Percentiles rank a stretch among this genome's conserved stretches.
phyloP scores from a whole-genome alignment of 176 grass and related monocot genomes.

The Melocanna baccifera region DNA sequence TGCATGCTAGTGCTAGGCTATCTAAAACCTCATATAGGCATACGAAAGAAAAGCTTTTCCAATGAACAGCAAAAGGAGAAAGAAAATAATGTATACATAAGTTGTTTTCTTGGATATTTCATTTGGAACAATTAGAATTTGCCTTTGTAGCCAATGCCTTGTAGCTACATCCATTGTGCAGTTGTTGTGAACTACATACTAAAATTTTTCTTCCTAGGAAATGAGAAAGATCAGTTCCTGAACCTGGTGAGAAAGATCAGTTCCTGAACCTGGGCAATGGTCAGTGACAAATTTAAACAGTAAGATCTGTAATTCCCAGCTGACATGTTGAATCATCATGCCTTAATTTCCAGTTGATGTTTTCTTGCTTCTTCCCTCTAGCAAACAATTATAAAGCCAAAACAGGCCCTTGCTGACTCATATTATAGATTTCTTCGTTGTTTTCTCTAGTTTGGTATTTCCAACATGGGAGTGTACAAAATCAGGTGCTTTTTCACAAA shows the following conservation, averaged over 20 bases:
- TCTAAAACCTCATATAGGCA: slow-evolving; percentile 4
- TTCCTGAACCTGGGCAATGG: slow-evolving; percentile 8
- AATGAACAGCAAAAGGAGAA: neutral
- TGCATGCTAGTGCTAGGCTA: neutral
- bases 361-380: neutral
- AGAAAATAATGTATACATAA: neutral
- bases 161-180: neutral
- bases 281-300: neutral
- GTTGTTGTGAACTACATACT: neutral
- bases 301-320: neutral
- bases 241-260: neutral
- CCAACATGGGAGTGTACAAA: neutral
- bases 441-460: neutral
- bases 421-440: neutral
- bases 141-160: neutral
- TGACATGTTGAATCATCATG: neutral
- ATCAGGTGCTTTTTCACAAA: neutral
- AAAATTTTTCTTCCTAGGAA: neutral
- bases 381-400: neutral
- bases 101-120: neutral
- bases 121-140: slow-evolving; percentile 17
- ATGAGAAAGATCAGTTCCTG: neutral
- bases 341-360: neutral
- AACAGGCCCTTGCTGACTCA: neutral
- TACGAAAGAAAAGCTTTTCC: neutral